Base-by-base conservation (phyloP, 2,329 filamentous ascomycete species). In the Aspergillus novoparasiticus region DNA sequence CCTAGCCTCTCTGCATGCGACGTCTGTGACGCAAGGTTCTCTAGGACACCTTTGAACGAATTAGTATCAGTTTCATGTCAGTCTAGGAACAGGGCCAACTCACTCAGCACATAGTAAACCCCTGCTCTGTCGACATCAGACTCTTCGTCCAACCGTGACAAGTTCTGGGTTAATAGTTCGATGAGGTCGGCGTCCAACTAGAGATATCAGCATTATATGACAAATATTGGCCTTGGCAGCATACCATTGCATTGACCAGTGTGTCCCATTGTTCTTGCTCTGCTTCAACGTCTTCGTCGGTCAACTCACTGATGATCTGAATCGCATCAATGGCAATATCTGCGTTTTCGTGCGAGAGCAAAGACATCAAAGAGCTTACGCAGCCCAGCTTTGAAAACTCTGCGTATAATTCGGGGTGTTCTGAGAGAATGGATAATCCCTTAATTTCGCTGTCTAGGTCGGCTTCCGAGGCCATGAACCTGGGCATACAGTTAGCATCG, bases 271-370 rank as follows among this genome's bases (percentile, higher is more conserved):
- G 89, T 60, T 87, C 87, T 70, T 93, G 89, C 64, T 90, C 88
- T 2, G 91, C 92, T 48, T 89, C 85, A 2, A 97, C 92, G 73
- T 98, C 94, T 75, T 99, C 94, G 71, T 98, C 95, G 16, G 93
- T 96, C 69, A 98, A 82, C 80, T 99, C 95, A 61, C 88, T 89
- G 57, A 99, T 87, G 54, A 97, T 91, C 80, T 98, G 91, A 57
- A 97, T 89, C 0, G 90, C 92, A 66, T 90, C 92, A 71, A 98
- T 96, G 12, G 95, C 93, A 68, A 99, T 96, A 73, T 99, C 95
- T 0, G 94, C 94, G 76, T 99, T 99, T 72, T 99, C 95, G 76
- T 99, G 95, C 19, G 94, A 90, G 56, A 99, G 82, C 58, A 99
- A 79, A 2, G 89, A 87, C 1, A 96, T 92, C 57, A 99, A 79